These are phyloP conservation scores for Zymoseptoria passerinii DNA, from an alignment of 2,329 filamentous ascomycete species.

Conservation along the genomic window DNA sequence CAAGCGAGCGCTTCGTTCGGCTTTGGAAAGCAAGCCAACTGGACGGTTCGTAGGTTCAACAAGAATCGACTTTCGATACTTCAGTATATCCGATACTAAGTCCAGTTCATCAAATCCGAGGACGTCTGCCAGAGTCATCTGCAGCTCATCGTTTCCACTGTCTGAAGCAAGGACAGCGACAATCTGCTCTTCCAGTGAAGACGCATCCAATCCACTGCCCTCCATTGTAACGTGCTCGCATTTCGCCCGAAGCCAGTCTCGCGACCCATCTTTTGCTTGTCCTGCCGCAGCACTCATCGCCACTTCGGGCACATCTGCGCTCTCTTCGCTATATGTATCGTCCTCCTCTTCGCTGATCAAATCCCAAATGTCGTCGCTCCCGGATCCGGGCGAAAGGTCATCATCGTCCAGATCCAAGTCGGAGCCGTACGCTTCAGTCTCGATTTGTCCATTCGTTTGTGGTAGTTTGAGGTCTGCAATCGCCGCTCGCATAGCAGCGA, in stretches of 20 bases:
- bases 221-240: conserved; percentile 58
- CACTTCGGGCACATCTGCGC: conserved; percentile 41
- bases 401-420: conserved; percentile 60
- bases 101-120: conserved; percentile 91
- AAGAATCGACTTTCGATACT: conserved; percentile 62
- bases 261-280: conserved; percentile 16
- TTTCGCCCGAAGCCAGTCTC: conserved; percentile 61
- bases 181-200: conserved; percentile 70
- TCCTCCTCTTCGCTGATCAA: conserved; percentile 70
- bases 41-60: conserved; percentile 31
- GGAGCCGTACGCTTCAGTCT: conserved; percentile 39
- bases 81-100: conserved; percentile 82
- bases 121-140: conserved; percentile 80
- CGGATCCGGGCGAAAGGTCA: conserved; percentile 51
- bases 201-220: conserved; percentile 58
- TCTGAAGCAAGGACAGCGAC: conserved; percentile 63
- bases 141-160: conserved; percentile 72
- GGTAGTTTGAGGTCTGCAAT: conserved; percentile 62
- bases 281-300: conserved; percentile 41
- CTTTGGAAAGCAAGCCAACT: conserved; percentile 58
- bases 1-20: conserved; percentile 71
- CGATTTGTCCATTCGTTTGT: conserved; percentile 35
- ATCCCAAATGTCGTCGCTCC: conserved; percentile 83
- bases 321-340: conserved; percentile 56
- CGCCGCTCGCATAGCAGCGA: conserved; percentile 77